Percentiles rank a stretch among this genome's conserved stretches.
These are phyloP conservation scores for Coemansia sp. DNA, from an alignment of 192 early-diverging fungal genomes.

Conservation along the genomic window DNA sequence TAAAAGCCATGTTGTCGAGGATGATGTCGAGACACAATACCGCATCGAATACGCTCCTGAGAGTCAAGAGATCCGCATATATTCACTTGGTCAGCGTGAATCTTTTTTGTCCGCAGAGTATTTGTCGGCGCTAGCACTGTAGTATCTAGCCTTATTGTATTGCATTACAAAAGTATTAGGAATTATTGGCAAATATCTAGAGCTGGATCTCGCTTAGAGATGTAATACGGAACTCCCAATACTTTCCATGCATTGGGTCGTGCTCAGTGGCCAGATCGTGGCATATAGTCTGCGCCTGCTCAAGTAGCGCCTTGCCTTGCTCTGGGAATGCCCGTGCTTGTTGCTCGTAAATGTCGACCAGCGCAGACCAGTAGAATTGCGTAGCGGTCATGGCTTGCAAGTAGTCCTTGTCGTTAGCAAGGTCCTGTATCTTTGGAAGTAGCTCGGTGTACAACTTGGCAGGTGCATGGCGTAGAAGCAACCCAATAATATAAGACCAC, in stretches of 20 bases:
- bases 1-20: constrained; percentile 14
- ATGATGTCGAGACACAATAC: constrained; percentile 39
- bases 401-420: constrained; percentile 23
- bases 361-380: constrained; percentile 49
- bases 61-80: constrained; percentile 17
- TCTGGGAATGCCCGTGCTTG: constrained; percentile 19
- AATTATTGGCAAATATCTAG: background rate
- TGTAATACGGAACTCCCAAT: constrained; percentile 46
- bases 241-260: constrained; percentile 38
- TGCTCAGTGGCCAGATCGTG: constrained; percentile 23
- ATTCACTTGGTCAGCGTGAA: constrained; percentile 4
- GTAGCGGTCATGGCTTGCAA: constrained; percentile 17
- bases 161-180: background rate
- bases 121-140: background rate
- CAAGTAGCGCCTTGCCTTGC: constrained; percentile 9
- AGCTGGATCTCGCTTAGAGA: background rate
- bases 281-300: constrained; percentile 23
- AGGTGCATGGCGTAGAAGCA: constrained; percentile 43
- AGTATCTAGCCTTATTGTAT: background rate
- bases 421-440: constrained; percentile 27
- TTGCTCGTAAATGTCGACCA: constrained; percentile 49
- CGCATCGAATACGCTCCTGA: constrained; percentile 31
- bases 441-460: constrained; percentile 27
- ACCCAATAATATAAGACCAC: constrained; percentile 86
- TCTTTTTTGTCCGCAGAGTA: constrained; percentile 40